Base-by-base conservation (phyloP, 768 basidiomycete species). In the Pluteus cervinus region DNA sequence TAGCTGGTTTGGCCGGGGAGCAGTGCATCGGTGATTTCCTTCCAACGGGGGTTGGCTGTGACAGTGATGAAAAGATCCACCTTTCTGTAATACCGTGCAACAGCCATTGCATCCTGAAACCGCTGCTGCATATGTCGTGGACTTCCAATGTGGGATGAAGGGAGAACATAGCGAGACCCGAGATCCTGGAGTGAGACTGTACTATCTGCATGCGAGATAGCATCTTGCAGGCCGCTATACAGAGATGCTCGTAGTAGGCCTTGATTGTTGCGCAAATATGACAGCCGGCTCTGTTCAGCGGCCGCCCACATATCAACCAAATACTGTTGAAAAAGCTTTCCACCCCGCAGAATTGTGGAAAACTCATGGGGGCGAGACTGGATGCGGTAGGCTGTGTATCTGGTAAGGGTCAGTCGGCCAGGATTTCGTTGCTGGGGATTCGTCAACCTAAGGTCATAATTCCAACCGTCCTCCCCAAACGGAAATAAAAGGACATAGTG, bases 11-110 rank as follows among this genome's bases (percentile, higher is more conserved):
- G 52, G 36, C 65, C 43, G 12, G 37, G 2, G 0, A 20, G 11
- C 0, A 71, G 46, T 37, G 54, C 55, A 0, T 49, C 33, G 1
- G 35, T 35, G 10, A 74, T 68, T 23, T 75, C 71, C 5, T 46
- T 48, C 71, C 71, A 76, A 3, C 48, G 41, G 5, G 68, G 64
- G 56, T 75, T 76, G 9, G 57, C 49, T 24, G 71, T 75, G 57
- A 74, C 64, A 0, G 71, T 75, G 1, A 75, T 33, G 25, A 76
- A 75, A 0, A 75, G 40, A 36, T 72, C 65, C 14, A 60, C 45
- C 5, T 61, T 62, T 5, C 36, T 37, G 39, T 47, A 66, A 29
- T 55, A 40, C 0, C 58, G 35, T 10, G 50, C 62, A 12, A 75
- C 55, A 0, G 73, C 67, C 46, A 76, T 52, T 0, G 63, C 52